These are phyloP conservation scores for Phenoliferia sp. DNA, from an alignment of 1,284 basidiomycete genomes.

Conservation along the genomic window DNA sequence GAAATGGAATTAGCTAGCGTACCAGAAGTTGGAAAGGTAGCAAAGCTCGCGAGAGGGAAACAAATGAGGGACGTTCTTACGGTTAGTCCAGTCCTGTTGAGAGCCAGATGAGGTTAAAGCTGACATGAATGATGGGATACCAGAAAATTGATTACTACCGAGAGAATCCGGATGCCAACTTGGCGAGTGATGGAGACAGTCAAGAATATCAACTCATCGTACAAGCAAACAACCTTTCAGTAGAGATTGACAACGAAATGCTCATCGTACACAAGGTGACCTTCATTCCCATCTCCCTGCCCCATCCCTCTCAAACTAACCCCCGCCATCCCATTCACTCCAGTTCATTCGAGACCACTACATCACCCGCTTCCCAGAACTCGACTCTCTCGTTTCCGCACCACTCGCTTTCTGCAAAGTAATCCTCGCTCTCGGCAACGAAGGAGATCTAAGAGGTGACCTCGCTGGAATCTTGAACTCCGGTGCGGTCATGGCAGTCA, in stretches of 20 bases:
- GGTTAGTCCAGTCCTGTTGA: conserved; percentile 47
- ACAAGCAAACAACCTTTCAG: conserved; percentile 93
- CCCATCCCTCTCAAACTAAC: not conserved
- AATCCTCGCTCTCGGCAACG: conserved; percentile 82
- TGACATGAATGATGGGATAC: not conserved
- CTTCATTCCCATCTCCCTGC: conserved; percentile 1
- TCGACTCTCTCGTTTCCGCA: conserved; percentile 84
- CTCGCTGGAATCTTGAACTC: conserved; percentile 75
- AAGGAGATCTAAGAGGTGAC: conserved; percentile 62
- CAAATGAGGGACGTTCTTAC: conserved; percentile 78
- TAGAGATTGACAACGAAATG: conserved; percentile 98
- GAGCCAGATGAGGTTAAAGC: not conserved
- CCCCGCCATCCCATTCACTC: not conserved
- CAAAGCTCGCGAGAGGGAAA: conserved; percentile 80
- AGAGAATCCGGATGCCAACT: conserved; percentile 62
- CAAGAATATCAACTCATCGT: conserved; percentile 97
- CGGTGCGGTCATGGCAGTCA: conserved; percentile 94
- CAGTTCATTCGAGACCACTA: conserved; percentile 99
- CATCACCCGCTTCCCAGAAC: conserved; percentile 88
- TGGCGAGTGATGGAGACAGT: conserved; percentile 67
- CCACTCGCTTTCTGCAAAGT: conserved; percentile 89
- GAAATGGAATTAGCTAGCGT: conserved; percentile 79
- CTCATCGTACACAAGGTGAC: conserved; percentile 88
- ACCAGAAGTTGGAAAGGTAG: conserved; percentile 78
- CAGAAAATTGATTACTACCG: conserved; percentile 87